These are phyloP conservation scores for Sporothrix dimorphospora DNA, from an alignment of 2,329 filamentous ascomycete genomes.

Conservation along the genomic window DNA sequence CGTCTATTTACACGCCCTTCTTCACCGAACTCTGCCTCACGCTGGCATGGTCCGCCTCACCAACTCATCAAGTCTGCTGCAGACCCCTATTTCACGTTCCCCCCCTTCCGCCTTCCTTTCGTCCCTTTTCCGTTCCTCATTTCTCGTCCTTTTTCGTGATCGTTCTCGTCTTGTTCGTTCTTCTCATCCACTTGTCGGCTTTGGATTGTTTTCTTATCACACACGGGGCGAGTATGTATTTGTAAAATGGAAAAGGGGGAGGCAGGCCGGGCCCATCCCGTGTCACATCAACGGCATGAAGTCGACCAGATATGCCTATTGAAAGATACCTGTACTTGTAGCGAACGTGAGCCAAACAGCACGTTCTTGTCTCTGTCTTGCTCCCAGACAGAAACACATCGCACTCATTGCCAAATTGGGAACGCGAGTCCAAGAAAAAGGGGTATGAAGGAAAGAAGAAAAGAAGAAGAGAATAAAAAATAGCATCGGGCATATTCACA, in stretches of 20 bases:
- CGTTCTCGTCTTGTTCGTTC: not conserved
- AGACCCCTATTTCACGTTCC: conserved; percentile 29
- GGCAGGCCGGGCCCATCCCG: not conserved
- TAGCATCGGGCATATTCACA: not conserved
- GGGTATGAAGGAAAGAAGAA: not conserved
- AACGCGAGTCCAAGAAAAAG: not conserved
- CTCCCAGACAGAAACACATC: not conserved
- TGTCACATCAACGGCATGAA: not conserved
- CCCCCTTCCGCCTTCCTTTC: not conserved
- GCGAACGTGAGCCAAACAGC: not conserved
- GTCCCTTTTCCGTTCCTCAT: not conserved
- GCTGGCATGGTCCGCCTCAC: conserved; percentile 21
- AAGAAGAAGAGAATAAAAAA: not conserved
- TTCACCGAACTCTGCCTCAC: conserved; percentile 33
- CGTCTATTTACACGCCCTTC: conserved; percentile 28
- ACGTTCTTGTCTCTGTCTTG: not conserved
- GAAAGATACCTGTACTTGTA: not conserved
- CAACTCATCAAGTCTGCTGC: conserved; percentile 25
- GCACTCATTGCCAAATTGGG: conserved; percentile 29
- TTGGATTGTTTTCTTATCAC: not conserved
- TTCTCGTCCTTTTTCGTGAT: not conserved
- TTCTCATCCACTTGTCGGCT: not conserved
- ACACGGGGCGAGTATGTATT: not conserved
- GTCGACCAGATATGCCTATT: not conserved
- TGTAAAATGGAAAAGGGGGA: not conserved